Conservation (phyloP, 2,329 filamentous ascomycete genomes). For the Sphaerulina populicola region DNA sequence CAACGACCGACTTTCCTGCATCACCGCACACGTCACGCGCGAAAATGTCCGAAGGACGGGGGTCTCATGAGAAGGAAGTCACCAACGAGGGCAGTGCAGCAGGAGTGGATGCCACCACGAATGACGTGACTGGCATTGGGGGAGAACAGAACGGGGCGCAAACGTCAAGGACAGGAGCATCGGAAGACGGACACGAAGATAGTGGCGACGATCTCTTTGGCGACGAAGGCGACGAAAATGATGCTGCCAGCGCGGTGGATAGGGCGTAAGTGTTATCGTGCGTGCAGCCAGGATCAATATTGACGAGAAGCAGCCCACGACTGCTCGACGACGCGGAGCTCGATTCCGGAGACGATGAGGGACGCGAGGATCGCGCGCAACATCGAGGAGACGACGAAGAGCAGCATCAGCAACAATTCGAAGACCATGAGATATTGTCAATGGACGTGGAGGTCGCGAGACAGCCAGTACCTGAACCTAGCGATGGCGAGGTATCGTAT, state of each 20-base stretch:
- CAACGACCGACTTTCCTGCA: not conserved
- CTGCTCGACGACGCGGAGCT: slow-evolving; percentile 54
- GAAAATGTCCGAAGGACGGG: slow-evolving; percentile 15
- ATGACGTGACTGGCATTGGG: slow-evolving; percentile 13
- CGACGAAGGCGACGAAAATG: slow-evolving; percentile 35
- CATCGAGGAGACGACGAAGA: slow-evolving; percentile 33
- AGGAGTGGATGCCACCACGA: slow-evolving; percentile 5
- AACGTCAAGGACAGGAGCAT: slow-evolving; percentile 19
- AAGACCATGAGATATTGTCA: slow-evolving; percentile 43
- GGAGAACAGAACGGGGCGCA: slow-evolving; percentile 22
- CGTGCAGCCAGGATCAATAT: not conserved
- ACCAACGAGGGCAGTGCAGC: slow-evolving; percentile 18
- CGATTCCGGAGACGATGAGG: slow-evolving; percentile 55
- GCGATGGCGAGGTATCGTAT: slow-evolving; percentile 55
- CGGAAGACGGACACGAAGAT: slow-evolving; percentile 27
- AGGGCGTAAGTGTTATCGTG: slow-evolving; percentile 21
- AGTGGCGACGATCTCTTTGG: slow-evolving; percentile 43
- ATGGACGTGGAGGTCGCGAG: slow-evolving; percentile 58
- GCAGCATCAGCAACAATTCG: slow-evolving; percentile 40
- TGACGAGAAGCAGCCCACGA: slow-evolving; percentile 14
- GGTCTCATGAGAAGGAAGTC: slow-evolving; percentile 10
- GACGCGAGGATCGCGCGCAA: slow-evolving; percentile 53
- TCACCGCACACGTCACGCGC: not conserved
- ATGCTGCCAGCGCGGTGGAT: slow-evolving; percentile 18
- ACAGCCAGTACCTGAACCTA: slow-evolving; percentile 62